Percentiles rank a stretch among this genome's conserved stretches.
phyloP scores from a whole-genome alignment of 371 early-diverging fungal genomes.

The Rhizopus microsporus region DNA sequence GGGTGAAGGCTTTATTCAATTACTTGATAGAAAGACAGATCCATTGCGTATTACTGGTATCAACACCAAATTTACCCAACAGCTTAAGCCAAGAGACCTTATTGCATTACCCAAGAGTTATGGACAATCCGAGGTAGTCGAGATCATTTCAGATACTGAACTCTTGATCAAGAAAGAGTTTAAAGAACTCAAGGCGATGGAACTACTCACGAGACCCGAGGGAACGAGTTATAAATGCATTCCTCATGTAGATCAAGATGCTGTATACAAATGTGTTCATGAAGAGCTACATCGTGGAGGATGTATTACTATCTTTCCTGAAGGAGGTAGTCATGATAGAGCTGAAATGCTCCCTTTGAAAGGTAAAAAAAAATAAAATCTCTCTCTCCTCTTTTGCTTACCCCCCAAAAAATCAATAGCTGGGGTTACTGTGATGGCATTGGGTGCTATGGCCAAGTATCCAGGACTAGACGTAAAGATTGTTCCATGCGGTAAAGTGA shows the following conservation, averaged over 20 bases:
- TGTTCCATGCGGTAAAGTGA: slow-evolving; percentile 74
- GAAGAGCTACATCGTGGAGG: slow-evolving; percentile 72
- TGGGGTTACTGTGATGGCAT: slow-evolving; percentile 87
- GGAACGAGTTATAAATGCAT: slow-evolving; percentile 69
- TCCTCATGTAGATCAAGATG: slow-evolving; percentile 85
- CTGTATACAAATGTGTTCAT: slow-evolving; percentile 81
- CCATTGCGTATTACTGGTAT: slow-evolving; percentile 68
- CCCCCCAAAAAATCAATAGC: slow-evolving; percentile 36
- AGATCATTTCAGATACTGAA: slow-evolving; percentile 82
- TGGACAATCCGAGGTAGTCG: slow-evolving; percentile 67
- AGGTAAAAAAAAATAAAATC: slow-evolving; percentile 39
- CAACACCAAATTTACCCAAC: slow-evolving; percentile 68
- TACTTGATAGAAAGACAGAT: slow-evolving; percentile 62
- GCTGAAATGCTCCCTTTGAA: slow-evolving; percentile 92
- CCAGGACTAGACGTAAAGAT: slow-evolving; percentile 85
- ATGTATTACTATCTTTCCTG: slow-evolving; percentile 95
- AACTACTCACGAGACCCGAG: slow-evolving; percentile 54
- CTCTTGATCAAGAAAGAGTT: slow-evolving; percentile 66
- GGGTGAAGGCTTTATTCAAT: slow-evolving; percentile 69
- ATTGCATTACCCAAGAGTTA: slow-evolving; percentile 61
- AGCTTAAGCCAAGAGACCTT: slow-evolving; percentile 60
- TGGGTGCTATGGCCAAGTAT: slow-evolving; percentile 86
- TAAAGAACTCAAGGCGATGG: slow-evolving; percentile 64
- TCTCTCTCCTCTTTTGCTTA: background rate
- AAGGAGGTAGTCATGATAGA: slow-evolving; percentile 96